Evolutionary conservation across 257 asterid species (phyloP), one percentile per base, ranked within the genome.

Genomic region (Nicotiana paniculata): DNA sequence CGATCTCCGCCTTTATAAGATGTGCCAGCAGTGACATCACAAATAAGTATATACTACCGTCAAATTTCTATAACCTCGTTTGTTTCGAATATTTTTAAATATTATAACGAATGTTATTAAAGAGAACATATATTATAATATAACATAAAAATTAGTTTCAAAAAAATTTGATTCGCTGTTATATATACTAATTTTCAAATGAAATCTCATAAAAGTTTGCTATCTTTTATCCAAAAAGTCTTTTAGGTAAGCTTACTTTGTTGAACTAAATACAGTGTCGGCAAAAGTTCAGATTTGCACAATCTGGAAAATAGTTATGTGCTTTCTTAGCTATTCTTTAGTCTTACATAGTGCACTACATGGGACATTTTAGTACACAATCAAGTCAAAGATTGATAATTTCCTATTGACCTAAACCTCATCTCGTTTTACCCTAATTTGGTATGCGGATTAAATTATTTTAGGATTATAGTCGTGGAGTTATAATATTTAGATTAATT

Each of bases 211-310:
- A 48, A 74, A 48, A 48, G 16, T 4, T 26, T 24, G 13, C 21
- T 0, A 13, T 46, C 37, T 3, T 46, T 46, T 24, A 46, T 53
- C 43, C 46, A 26, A 75, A 26, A 16, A 75, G 1, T 15, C 17
- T 28, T 48, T 1, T 26, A 51, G 46, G 0, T 28, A 51, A 51
- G 5, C 39, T 51, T 26, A 51, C 80, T 75, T 75, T 75, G 26
- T 51, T 75, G 80, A 65, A 77, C 81, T 59, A 64, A 82, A 83
- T 77, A 57, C 17, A 54, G 53, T 83, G 85, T 83, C 79, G 85
- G 85, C 54, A 83, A 77, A 66, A 65, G 30, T 76, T 12, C 5
- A 69, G 85, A 83, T 83, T 65, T 65, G 77, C 26, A 53, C 30
- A 77, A 64, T 76, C 82, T 3, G 12, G 18, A 76, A 18, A 48